These are phyloP conservation scores for Ambrosiella cleistominuta DNA, from an alignment of 2,329 filamentous ascomycete genomes.

Conservation along the genomic window DNA sequence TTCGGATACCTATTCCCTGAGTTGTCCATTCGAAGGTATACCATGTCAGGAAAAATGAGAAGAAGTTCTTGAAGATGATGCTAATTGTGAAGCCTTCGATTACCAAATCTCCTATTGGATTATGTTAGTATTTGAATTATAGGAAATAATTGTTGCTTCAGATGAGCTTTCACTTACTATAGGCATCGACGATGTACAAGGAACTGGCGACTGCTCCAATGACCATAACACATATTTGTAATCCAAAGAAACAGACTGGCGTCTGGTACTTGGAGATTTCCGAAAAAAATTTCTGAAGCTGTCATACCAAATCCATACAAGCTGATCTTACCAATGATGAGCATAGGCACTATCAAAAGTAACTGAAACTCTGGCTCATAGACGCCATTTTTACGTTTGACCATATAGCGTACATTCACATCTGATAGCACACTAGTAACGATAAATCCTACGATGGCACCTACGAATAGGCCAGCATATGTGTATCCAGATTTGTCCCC, in stretches of 20 bases:
- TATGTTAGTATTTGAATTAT: conserved; percentile 12
- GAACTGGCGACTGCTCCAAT: conserved; percentile 73
- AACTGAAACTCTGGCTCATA: conserved; percentile 90
- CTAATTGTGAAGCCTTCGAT: conserved; percentile 81
- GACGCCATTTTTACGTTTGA: conserved; percentile 55
- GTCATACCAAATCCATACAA: conserved; percentile 74
- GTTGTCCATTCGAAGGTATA: conserved; percentile 73
- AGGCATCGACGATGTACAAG: conserved; percentile 82
- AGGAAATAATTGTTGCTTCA: background rate
- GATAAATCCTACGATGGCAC: conserved; percentile 59
- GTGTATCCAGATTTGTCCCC: conserved; percentile 72
- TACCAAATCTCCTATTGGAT: conserved; percentile 47
- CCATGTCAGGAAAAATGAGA: conserved; percentile 72
- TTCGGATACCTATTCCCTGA: conserved; percentile 35
- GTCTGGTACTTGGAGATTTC: conserved; percentile 50
- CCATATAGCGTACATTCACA: conserved; percentile 51
- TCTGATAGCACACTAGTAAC: conserved; percentile 62
- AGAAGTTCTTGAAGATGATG: conserved; percentile 88
- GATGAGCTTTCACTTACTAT: conserved; percentile 42
- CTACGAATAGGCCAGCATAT: conserved; percentile 72
- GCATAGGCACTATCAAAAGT: conserved; percentile 63
- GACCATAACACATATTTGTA: conserved; percentile 80
- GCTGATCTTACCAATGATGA: conserved; percentile 60
- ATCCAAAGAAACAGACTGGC: conserved; percentile 65
- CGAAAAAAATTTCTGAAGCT: conserved; percentile 36